Evolutionary conservation across 805 yeast species (phyloP), one percentile per base, ranked within the genome.

Genomic region (Hanseniaspora meyeri): DNA sequence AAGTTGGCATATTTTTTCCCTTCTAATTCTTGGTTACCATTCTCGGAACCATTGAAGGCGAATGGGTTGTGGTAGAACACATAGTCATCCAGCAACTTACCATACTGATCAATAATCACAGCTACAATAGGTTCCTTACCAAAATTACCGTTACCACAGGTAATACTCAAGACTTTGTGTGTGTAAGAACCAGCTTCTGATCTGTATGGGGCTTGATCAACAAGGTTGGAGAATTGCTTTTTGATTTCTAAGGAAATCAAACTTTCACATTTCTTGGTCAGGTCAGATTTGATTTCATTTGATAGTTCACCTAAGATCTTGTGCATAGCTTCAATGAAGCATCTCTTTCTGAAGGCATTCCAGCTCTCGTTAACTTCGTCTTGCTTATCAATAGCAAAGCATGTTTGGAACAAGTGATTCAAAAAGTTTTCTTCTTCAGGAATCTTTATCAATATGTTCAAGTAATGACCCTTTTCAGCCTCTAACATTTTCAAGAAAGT

Each of bases 151-250:
- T 83, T 83, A 63, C 98, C 98, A 62, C 85, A 81, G 0, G 95
- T 79, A 34, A 93, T 64, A 0, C 96, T 81, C 60, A 93, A 72
- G 0, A 88, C 91, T 60, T 85, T 82, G 20, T 98, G 96, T 54
- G 81, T 76, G 4, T 95, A 85, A 47, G 97, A 96, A 46, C 80
- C 86, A 61, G 77, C 83, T 5, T 86, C 84, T 48, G 78, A 76
- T 6, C 97, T 96, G 62, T 85, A 82, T 36, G 99, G 97, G 1
- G 97, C 96, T 72, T 90, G 97, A 67, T 91, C 93, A 38, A 93
- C 75, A 63, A 82, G 84, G 24, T 78, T 75, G 66, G 80, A 73
- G 64, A 91, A 85, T 32, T 77, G 73, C 45, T 77, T 76, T 62
- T 97, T 82, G 38, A 91, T 80, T 58, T 83, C 82, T 58, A 74